Evolutionary conservation across 805 yeast genomes (phyloP), one percentile per base, ranked within the genome.

Genomic region (Grigorovia humatica): DNA sequence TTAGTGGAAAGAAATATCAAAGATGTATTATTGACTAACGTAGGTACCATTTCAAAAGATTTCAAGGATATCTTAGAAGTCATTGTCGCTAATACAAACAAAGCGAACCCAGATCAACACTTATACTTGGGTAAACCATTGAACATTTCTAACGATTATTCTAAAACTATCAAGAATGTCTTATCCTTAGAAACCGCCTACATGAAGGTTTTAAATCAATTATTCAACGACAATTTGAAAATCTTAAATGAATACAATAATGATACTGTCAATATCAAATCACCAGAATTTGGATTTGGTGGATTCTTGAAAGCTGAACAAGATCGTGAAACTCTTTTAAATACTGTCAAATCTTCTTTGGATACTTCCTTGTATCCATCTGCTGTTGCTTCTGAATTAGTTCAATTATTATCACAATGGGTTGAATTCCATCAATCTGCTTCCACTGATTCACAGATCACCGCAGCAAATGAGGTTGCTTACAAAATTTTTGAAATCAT

Each of bases 201-300:
- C 70, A 70, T 82, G 57, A 83, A 83, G 64, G 80, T 91, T 18
- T 75, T 90, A 58, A 68, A 76, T 47, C 96, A 89, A 67, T 74
- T 87, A 8, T 83, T 81, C 63, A 48, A 59, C 12, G 65, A 74
- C 8, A 73, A 78, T 51, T 71, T 86, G 54, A 72, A 76, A 49
- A 68, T 89, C 41, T 72, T 85, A 64, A 84, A 88, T 67, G 81
- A 82, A 51, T 78, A 68, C 57, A 59, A 74, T 17, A 72, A 76
- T 23, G 69, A 70, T 40, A 60, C 65, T 19, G 70, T 74, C 45
- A 70, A 72, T 49, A 78, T 79, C 4, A 62, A 80, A 18, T 78
- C 81, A 49, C 98, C 97, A 23, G 97, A 89, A 69, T 90, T 73
- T 63, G 96, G 96, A 9, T 87, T 78, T 58, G 98, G 98, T 67